Evolutionary conservation across 116 monocot species (phyloP), one percentile per base, ranked within the genome.

Genomic region (Iris pallida): DNA sequence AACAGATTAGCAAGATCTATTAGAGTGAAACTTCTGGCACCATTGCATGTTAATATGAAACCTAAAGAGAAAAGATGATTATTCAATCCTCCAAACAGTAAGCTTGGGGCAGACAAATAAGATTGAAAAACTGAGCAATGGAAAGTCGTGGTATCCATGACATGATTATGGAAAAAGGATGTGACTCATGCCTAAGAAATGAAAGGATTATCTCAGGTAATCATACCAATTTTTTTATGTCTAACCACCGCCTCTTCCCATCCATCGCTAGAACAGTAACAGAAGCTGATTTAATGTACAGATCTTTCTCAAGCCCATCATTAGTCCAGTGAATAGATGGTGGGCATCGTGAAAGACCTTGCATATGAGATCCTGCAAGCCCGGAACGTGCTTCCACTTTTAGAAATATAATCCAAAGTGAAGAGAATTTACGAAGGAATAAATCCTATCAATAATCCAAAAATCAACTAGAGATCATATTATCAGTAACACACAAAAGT

Each of bases 181-280:
- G 30, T 30, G 30, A 30, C 30, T 30, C 30, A 30, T 5, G 10
- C 41, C 41, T 42, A 11, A 61, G 42, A 61, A 61, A 30, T 30
- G 30, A 30, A 30, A 30, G 30, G 40, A 15, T 61, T 42, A 53
- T 9, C 30, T 16, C 19, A 70, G 18, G 30, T 51, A 5, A 16
- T 49, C 56, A 64, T 73, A 97, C 97, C 82, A 85, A 79, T 68
- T 92, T 79, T 46, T 59, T 79, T 72, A 97, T 92, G 77, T 97
- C 97, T 71, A 97, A 71, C 92, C 97, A 97, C 66, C 97, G 77
- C 59, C 92, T 89, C 64, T 82, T 92, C 70, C 92, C 97, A 87
- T 97, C 97, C 97, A 97, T 97, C 4, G 97, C 89, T 76, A 97
- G 66, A 73, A 97, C 76, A 54, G 92, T 97, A 61, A 92, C 87